Evolutionary conservation across 352 stramenopile genomes (phyloP), one percentile per base, ranked within the genome.

Genomic region (Globisporangium rhizosaccharum): DNA sequence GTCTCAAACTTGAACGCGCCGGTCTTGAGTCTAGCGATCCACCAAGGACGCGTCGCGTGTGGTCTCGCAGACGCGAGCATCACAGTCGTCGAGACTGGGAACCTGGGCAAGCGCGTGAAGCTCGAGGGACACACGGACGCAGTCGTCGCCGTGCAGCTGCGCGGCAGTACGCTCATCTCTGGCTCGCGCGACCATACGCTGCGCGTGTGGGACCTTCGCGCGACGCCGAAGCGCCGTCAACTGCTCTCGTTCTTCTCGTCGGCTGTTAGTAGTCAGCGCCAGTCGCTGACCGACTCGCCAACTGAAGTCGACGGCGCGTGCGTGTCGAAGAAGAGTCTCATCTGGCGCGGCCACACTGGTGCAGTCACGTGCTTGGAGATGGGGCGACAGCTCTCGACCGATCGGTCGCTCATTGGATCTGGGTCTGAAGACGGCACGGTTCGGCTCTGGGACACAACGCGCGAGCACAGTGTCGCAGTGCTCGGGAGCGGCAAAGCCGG

Each of bases 321-420:
- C n/a, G 75, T 90, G 39, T 87, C 80, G 6, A 82, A 79, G 33
- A 76, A 73, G 41, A 84, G 81, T 51, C 39, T 87, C 12, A 73
- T 89, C 12, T 74, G 90, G 65, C 73, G 73, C 39, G 84, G 84
- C 5, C 84, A 94, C 59, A 73, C 76, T 9, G 74, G 53, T 41
- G 65, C 80, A 14, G 67, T 94, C 42, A 84, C 73, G 0, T 90
- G 79, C 42, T 65, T 92, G 57, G 84, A 94, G 36, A 74, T 94
- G 30, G 82, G 80, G 5, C 75, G 76, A n/a, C 78, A 90, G 57
- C 70, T 93, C 18, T 73, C 75, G 3, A 75, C 71, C 1, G 71
- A 75, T 42, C 82, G 80, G 18, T 68, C 71, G 52, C 65, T 90
- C 26, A 69, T 92, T 8, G 80, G 68, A 8, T 91, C 84, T 11